Evolutionary conservation across 805 yeast species (phyloP).

Genomic region (Spathaspora sp.): DNA sequence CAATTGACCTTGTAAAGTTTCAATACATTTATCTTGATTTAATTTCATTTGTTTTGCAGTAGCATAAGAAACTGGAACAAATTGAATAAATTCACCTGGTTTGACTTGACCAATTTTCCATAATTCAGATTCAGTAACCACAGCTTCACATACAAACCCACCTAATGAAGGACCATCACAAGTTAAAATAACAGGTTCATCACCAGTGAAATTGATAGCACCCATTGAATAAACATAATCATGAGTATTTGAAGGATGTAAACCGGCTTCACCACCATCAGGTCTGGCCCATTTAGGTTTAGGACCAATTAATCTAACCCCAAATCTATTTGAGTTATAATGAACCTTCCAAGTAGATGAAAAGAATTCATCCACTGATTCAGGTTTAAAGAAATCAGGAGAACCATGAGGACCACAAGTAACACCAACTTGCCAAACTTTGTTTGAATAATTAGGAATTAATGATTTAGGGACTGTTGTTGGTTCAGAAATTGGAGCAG

Average conservation of each 20-base stretch:
- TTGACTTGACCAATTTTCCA: conserved; percentile 98
- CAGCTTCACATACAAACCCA: conserved; percentile 96
- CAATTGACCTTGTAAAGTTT: conserved; percentile 41
- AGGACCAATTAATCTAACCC: conserved; percentile 92
- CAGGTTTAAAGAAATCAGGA: conserved; percentile 86
- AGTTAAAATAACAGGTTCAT: conserved; percentile 94
- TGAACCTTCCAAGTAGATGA: conserved; percentile 86
- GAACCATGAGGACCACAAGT: conserved; percentile 98
- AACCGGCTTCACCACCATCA: conserved; percentile 97
- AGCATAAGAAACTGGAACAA: conserved; percentile 71
- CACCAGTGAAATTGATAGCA: conserved; percentile 97
- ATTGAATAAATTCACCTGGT: conserved; percentile 84
- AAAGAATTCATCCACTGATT: conserved; percentile 74
- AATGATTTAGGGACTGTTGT: conserved; percentile 49
- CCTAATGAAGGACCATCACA: conserved; percentile 98
- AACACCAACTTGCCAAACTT: conserved; percentile 82
- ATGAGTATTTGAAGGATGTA: conserved; percentile 98
- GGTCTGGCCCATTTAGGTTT: conserved; percentile 95
- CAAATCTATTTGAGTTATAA: conserved; percentile 95
- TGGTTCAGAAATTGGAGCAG: conserved; percentile 70
- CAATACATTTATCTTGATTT: conserved; percentile 56
- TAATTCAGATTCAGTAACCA: conserved; percentile 92
- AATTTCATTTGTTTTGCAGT: conserved; percentile 63
- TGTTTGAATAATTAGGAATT: conserved; percentile 51
- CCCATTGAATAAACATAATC: conserved; percentile 96